Evolutionary conservation across 2,329 filamentous ascomycete genomes (phyloP), one percentile per base, ranked within the genome.

Genomic region (Phaeosphaeriaceae sp.): DNA sequence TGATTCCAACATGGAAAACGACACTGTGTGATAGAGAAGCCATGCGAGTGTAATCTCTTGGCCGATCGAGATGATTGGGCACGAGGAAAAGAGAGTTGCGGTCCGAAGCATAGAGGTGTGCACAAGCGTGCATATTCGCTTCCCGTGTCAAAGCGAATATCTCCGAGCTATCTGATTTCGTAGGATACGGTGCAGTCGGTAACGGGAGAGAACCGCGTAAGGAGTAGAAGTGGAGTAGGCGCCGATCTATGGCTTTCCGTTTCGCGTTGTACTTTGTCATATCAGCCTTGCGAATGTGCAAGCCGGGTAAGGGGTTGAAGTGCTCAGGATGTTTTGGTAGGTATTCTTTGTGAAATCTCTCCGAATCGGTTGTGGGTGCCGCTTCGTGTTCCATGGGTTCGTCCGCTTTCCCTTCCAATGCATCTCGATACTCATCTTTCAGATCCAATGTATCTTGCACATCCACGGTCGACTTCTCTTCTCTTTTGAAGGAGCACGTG

Each of bases 21-120:
- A 75, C 72, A 5, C 66, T 73, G 33, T 76, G 73, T 25, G 71
- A 73, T 3, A 76, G 58, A 0, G 66, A 71, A 0, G 73, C 72
- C 67, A 76, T 74, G 10, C 69, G 64, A 2, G 64, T 70, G 47
- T 64, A 75, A 4, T 71, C 65, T 45, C 70, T 45, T 1, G 62
- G 64, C 1, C 59, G 58, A 6, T 60, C 61, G 7, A 76, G 65
- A 17, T 84, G 80, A 21, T 83, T 83, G 2, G 82, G 77, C 1
- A 86, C 79, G 46, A 85, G 71, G 69, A 83, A 82, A 13, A 86
- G 72, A 19, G 82, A 83, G 56, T 87, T 87, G 22, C 82, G 80
- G 63, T 87, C 85, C 33, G 82, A 84, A 0, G 84, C 82, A 65
- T 86, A 87, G 45, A 86, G 75, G 69, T 88, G 85, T 2, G 84